These are phyloP conservation scores for Russula olivacea DNA, from an alignment of 768 basidiomycete species.

Conservation along the genomic window DNA sequence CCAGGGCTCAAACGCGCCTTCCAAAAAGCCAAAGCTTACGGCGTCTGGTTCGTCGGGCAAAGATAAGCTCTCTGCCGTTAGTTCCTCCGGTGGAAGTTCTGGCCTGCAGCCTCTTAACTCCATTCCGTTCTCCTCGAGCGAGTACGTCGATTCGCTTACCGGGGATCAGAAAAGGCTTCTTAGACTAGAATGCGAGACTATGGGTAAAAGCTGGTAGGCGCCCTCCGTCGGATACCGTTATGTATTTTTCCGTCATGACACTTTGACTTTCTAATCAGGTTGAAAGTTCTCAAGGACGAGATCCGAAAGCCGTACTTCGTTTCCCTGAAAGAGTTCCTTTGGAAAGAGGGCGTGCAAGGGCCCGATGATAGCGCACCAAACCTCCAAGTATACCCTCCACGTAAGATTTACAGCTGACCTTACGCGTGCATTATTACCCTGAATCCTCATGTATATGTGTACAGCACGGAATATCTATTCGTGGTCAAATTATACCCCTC, in stretches of 20 bases:
- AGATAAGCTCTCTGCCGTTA: constrained; percentile 1
- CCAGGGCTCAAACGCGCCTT: constrained; percentile 30
- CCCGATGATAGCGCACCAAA: constrained; percentile 40
- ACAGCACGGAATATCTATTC: constrained; percentile 81
- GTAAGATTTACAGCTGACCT: constrained; percentile 40
- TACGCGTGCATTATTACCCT: neutral
- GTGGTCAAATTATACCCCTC: constrained; percentile 79
- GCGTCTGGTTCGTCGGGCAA: constrained; percentile 4
- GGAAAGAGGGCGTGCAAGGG: constrained; percentile 55
- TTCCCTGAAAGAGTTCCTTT: constrained; percentile 61
- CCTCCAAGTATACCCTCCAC: constrained; percentile 69
- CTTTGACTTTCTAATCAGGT: constrained; percentile 38
- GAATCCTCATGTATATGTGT: neutral
- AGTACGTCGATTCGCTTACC: constrained; percentile 47
- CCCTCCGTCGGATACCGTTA: neutral
- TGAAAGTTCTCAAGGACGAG: constrained; percentile 68
- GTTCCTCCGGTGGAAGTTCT: neutral
- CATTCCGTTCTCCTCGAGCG: constrained; percentile 60
- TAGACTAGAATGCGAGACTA: constrained; percentile 61
- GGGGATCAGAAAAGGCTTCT: constrained; percentile 56
- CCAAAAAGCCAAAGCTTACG: constrained; percentile 46
- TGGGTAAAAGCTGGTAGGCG: constrained; percentile 66
- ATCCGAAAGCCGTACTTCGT: constrained; percentile 75
- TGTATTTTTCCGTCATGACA: neutral
- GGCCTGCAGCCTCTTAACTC: constrained; percentile 44